phyloP scores from a whole-genome alignment of 2,329 filamentous ascomycete genomes.

The Lecanicillium sp. region DNA sequence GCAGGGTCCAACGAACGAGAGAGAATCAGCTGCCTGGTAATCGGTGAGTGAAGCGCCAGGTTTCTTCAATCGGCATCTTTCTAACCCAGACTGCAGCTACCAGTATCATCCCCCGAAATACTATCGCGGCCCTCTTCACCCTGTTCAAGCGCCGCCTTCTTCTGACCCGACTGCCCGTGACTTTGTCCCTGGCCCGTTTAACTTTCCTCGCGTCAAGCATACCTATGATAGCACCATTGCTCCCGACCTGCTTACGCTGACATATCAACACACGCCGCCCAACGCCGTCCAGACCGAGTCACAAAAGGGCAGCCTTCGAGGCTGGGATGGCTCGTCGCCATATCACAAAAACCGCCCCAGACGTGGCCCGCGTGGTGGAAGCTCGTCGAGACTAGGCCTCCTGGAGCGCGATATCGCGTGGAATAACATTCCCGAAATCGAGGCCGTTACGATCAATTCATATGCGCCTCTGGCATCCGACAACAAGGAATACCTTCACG shows the following conservation, averaged over 20 bases:
- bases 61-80: too few relatives aligned
- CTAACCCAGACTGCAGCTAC: constrained; percentile 53
- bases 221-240: constrained; percentile 84
- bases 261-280: constrained; percentile 78
- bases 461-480: constrained; percentile 61
- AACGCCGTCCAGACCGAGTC: constrained; percentile 50
- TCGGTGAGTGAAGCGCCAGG: constrained; percentile 27
- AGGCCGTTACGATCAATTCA: constrained; percentile 71
- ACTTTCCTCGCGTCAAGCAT: constrained; percentile 76
- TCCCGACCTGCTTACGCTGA: constrained; percentile 78
- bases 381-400: constrained; percentile 54
- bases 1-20: constrained; percentile 25
- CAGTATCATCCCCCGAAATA: constrained; percentile 92
- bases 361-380: constrained; percentile 71
- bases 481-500: constrained; percentile 68
- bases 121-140: constrained; percentile 87
- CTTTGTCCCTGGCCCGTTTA: constrained; percentile 88
- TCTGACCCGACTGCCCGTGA: constrained; percentile 83
- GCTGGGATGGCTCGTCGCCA: constrained; percentile 84
- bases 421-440: constrained; percentile 76
- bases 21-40: constrained; percentile 35
- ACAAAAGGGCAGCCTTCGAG: constrained; percentile 58
- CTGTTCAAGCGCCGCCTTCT: constrained; percentile 77
- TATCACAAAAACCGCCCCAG: constrained; percentile 89
- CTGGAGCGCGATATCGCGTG: constrained; percentile 70